Evolutionary conservation across 2,329 filamentous ascomycete genomes (phyloP), one percentile per base, ranked within the genome.

Genomic region (Cyphellophora attinorum): DNA sequence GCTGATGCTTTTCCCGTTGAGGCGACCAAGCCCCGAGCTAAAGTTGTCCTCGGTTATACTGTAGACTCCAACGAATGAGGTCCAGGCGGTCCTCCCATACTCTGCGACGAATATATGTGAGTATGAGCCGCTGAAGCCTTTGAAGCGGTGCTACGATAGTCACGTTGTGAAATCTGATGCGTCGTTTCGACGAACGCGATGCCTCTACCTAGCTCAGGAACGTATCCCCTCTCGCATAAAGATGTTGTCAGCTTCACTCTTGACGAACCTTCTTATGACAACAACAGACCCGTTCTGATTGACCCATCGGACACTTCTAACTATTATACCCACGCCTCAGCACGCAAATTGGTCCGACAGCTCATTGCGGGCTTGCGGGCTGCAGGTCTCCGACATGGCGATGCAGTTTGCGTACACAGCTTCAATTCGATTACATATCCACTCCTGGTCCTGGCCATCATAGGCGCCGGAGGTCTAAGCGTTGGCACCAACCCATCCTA

Each of bases 231-330:
- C 19, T 65, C 70, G 0, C 59, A 57, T 16, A 62, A 65, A 34
- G 72, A 75, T 45, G 47, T 74, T 10, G 37, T 72, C 11, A 72
- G 68, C 3, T 75, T 66, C 59, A 64, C 67, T 3, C 74, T 74
- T 42, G 65, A 70, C 27, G 49, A 66, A 3, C 57, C 64, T 6
- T 41, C 39, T 0, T 71, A 71, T 44, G 60, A 72, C 42, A 56
- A 55, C 35, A 57, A 73, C 37, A 60, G 62, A 30, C 66, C 66
- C 5, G 21, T 37, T 8, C 27, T 27, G 13, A 37, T 37, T 23
- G 18, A 37, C 29, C 29, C 34, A 10, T 18, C 19, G 10, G 16
- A 37, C 29, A 28, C 34, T 12, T 25, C 29, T 11, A 10, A 31
- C 6, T 29, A 37, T 12, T 41, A 28, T 27, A 41, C 30, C 19